A percentile compares a stretch with the other conserved stretches of the same genome.
These are phyloP conservation scores for Tetrapisispora pingtungensis DNA, from an alignment of 805 yeast genomes.

Conservation along the genomic window DNA sequence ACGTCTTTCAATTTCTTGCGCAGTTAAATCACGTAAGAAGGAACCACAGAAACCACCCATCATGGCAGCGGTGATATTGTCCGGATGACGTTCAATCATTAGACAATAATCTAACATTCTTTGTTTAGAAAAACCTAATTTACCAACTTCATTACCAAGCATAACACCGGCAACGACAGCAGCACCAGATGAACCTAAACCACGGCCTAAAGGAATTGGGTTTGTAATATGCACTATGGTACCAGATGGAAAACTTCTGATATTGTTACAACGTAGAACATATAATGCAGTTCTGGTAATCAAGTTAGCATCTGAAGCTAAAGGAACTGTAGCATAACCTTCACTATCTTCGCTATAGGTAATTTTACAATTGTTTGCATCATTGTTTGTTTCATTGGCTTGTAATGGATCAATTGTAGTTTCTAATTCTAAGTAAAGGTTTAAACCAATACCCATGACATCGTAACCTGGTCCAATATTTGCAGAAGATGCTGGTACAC, in stretches of 20 bases:
- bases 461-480: constrained; percentile 98
- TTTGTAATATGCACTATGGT: constrained; percentile 72
- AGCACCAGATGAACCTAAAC: constrained; percentile 95
- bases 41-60: constrained; percentile 98
- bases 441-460: constrained; percentile 85
- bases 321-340: constrained; percentile 74
- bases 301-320: constrained; percentile 66
- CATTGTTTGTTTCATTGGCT: constrained; percentile 39
- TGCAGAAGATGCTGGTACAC: constrained; percentile 94
- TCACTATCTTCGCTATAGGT: constrained; percentile 61
- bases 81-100: constrained; percentile 98
- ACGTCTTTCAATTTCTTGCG: constrained; percentile 60
- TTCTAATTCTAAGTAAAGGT: constrained; percentile 57
- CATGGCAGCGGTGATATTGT: constrained; percentile 97
- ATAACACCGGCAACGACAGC: constrained; percentile 96
- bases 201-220: constrained; percentile 95
- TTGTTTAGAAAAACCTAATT: constrained; percentile 59
- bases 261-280: constrained; percentile 74
- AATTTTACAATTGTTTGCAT: constrained; percentile 60
- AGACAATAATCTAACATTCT: constrained; percentile 89
- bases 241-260: constrained; percentile 70
- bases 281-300: constrained; percentile 90
- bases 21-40: constrained; percentile 69
- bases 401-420: constrained; percentile 51
- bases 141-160: constrained; percentile 78